Base-by-base conservation (phyloP, 192 early-diverging fungal genomes). In the Polychytrium aggregatum region DNA sequence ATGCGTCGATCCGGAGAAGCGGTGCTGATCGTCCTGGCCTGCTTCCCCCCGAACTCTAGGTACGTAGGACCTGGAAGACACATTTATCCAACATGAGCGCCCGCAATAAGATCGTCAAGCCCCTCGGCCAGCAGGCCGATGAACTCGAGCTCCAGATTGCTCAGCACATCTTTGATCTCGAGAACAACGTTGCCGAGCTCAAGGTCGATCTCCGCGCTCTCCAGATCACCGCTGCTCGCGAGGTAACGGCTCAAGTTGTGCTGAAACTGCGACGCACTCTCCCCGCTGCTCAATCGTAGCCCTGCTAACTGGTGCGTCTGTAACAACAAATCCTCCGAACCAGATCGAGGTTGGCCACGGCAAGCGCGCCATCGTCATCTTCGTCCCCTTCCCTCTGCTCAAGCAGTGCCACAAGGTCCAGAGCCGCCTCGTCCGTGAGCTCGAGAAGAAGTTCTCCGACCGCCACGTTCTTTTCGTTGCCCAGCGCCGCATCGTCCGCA, bases 401-500 rank as follows among this genome's bases (percentile, higher is more conserved):
- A 90, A 92, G 81, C 81, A 80, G 48, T 88, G 88, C 83, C 90
- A 96, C 81, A 94, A 94, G 82, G 76, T 94, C 65, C 91, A 95
- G 76, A 71, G 79, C 65, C 84, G 82, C 63, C 84, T 98, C 46
- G 90, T 90, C 61, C 90, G 95, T 68, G 95, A 98, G 81, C 81
- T 98, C 62, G 95, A 98, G 82, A 98, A 98, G 88, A 98, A 98
- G 86, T 95, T 98, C 84, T 88, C 88, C 62, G 95, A 98, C 77
- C 86, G 92, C 56, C 95, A 98, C 76, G 86, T 98, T 46, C 78
- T 98, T 58, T 83, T 98, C 49, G 62, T 86, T 57, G 83, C 91
- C 53, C 86, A 96, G 75, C 88, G 95, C 55, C 86, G 90, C 61
- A 95, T 98, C 72, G 74, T 96, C 71, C 77, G 78, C 61, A 89